Conservation (phyloP, 257 asterid genomes). For the Ophiorrhiza pumila region DNA sequence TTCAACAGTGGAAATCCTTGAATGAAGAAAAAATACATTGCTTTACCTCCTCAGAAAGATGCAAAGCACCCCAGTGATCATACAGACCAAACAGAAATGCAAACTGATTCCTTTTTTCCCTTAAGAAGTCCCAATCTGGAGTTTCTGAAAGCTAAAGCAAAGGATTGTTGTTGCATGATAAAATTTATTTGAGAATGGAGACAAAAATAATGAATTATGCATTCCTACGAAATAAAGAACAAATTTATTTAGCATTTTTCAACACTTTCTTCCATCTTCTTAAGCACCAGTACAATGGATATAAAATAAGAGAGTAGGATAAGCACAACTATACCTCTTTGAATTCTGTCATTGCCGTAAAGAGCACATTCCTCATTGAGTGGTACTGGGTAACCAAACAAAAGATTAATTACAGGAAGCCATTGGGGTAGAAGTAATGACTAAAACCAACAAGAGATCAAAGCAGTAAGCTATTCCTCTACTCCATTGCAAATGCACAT, state of each 20-base stretch:
- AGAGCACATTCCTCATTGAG: conserved; percentile 63
- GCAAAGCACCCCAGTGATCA: conserved; percentile 97
- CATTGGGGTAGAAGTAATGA: neutral
- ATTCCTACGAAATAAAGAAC: neutral
- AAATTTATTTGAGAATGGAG: neutral
- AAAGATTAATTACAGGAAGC: conserved; percentile 2
- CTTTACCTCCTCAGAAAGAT: conserved; percentile 72
- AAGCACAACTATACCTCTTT: conserved; percentile 42
- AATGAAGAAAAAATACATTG: neutral
- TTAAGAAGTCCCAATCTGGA: conserved; percentile 72
- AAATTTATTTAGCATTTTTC: neutral
- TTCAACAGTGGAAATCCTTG: neutral
- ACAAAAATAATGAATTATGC: neutral
- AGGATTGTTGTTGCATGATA: neutral
- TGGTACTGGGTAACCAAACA: conserved; percentile 59
- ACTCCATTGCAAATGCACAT: neutral
- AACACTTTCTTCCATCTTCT: neutral
- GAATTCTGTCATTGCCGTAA: conserved; percentile 85
- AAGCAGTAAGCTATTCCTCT: neutral
- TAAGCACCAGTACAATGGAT: neutral
- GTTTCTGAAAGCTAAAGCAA: conserved; percentile 49
- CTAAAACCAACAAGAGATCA: neutral
- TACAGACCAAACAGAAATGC: conserved; percentile 73
- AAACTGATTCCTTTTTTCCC: conserved; percentile 50
- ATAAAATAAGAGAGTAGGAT: neutral